Percentiles rank a stretch among this genome's conserved stretches.
Evolutionary conservation across 441 rosid species (phyloP).

Genomic region (Brassica hybrid): DNA sequence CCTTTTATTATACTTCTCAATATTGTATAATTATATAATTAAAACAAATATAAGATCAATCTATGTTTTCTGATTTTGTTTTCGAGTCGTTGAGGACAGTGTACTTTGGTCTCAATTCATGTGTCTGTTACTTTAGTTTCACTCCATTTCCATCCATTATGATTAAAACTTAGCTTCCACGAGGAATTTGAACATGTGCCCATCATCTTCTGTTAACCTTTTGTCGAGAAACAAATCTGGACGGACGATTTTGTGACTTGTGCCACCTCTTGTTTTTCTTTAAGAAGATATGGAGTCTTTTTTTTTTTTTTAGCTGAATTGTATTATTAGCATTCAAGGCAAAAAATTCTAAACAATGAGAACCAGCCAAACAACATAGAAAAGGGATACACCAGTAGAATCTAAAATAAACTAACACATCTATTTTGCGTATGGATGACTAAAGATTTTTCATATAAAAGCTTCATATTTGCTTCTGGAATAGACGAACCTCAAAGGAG

Average conservation of each 20-base stretch:
- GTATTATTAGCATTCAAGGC: no score
- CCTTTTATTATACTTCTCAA: neutral
- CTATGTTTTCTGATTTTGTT: slow-evolving; percentile 1
- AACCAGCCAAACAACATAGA: no score
- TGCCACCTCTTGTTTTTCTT: slow-evolving; percentile 15
- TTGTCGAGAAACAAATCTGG: neutral
- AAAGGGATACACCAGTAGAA: no score
- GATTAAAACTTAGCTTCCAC: slow-evolving; percentile 39
- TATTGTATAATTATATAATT: neutral
- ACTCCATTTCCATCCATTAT: slow-evolving; percentile 32
- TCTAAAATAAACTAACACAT: no score
- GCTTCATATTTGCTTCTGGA: no score
- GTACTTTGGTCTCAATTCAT: slow-evolving; percentile 27
- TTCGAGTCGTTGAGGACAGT: slow-evolving; percentile 24
- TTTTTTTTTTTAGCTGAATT: no score
- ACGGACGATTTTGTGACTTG: slow-evolving; percentile 9
- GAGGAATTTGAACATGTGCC: slow-evolving; percentile 36
- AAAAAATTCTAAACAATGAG: no score
- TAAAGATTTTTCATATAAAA: no score
- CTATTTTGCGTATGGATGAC: no score
- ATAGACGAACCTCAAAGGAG: no score
- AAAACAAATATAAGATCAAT: neutral
- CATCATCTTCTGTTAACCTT: slow-evolving; percentile 18
- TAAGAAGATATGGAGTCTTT: neutral
- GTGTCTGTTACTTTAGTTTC: slow-evolving; percentile 23